Evolutionary conservation across 352 stramenopile species (phyloP), one percentile per base, ranked within the genome.

Genomic region (Pythium chondricola): DNA sequence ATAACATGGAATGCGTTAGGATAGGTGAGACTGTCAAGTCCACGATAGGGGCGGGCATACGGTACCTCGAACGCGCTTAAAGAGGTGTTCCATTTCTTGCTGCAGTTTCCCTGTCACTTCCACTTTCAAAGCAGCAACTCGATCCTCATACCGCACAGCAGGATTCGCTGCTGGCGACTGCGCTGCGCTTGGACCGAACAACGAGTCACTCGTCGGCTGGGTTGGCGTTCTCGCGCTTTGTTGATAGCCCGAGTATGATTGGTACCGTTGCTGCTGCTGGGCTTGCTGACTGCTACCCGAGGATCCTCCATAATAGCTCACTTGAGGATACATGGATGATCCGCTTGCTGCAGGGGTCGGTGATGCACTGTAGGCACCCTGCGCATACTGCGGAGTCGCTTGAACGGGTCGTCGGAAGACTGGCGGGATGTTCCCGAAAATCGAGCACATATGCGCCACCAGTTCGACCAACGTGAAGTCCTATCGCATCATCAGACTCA

Each of bases 371-470:
- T 67, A 60, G 2, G 52, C 40, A 2, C 41, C 32, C 2, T 43
- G 20, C 11, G 52, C 42, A 36, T 43, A 54, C 35, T 71, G 50
- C 21, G 66, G 58, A 21, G 54, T 58, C 10, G 65, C 54, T 38
- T 80, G 68, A 2, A 69, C 62, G 8, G 81, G 81, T 16, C 83
- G 76, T 33, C 78, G 74, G 43, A 91, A 94, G 2, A 94, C 83
- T 8, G 81, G 83, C 9, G 83, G 83, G 53, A 89, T 89, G 46
- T 84, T 89, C 31, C 83, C 82, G 47, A 94, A 94, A 35, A 94
- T 90, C n/a, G 80, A 93, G 66, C 83, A 93, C 67, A 93, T 86
- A 53, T 91, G 83, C 7, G 81, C 83, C 3, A 94, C 76, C 14
- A 94, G 67, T 48, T 94, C 83, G 13, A 90, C 73, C 43, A 94